These are phyloP conservation scores for Lichtheimia hyalospora DNA, from an alignment of 371 early-diverging fungal species.

Conservation along the genomic window DNA sequence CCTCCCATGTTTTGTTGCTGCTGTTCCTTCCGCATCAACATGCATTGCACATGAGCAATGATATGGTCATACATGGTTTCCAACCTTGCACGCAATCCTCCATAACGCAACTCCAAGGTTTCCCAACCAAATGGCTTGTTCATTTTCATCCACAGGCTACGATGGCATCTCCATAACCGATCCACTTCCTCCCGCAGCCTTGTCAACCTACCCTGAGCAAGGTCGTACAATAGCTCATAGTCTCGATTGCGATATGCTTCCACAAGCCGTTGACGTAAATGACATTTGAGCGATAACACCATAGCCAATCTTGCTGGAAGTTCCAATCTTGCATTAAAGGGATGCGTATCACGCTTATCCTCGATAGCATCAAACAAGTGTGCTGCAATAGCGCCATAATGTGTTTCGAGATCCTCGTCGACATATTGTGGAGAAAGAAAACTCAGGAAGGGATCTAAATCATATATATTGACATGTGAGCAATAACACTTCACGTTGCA, in stretches of 20 bases:
- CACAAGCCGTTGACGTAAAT: slow-evolving; percentile 64
- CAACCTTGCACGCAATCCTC: slow-evolving; percentile 72
- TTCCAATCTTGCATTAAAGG: slow-evolving; percentile 69
- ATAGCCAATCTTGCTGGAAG: slow-evolving; percentile 70
- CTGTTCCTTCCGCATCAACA: slow-evolving; percentile 29
- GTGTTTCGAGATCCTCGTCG: slow-evolving; percentile 61
- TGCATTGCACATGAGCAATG: slow-evolving; percentile 55
- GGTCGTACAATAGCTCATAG: slow-evolving; percentile 43
- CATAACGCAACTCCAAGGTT: slow-evolving; percentile 80
- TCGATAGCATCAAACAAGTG: slow-evolving; percentile 50
- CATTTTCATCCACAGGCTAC: slow-evolving; percentile 73
- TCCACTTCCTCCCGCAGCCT: slow-evolving; percentile 64
- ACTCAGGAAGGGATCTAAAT: slow-evolving; percentile 70
- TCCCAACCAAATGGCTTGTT: slow-evolving; percentile 90
- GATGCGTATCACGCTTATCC: slow-evolving; percentile 33
- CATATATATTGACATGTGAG: not conserved
- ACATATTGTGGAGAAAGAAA: slow-evolving; percentile 79
- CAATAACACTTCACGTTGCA: no score
- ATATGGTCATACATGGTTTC: slow-evolving; percentile 77
- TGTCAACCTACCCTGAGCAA: slow-evolving; percentile 49
- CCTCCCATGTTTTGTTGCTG: not conserved
- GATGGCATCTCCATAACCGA: slow-evolving; percentile 77
- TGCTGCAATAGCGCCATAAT: slow-evolving; percentile 58
- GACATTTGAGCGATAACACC: slow-evolving; percentile 69
- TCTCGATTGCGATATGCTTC: slow-evolving; percentile 63